A percentile compares a stretch with the other conserved stretches of the same genome.
These are phyloP conservation scores for Metschnikowia noctiluminum DNA, from an alignment of 805 yeast genomes.

Conservation along the genomic window DNA sequence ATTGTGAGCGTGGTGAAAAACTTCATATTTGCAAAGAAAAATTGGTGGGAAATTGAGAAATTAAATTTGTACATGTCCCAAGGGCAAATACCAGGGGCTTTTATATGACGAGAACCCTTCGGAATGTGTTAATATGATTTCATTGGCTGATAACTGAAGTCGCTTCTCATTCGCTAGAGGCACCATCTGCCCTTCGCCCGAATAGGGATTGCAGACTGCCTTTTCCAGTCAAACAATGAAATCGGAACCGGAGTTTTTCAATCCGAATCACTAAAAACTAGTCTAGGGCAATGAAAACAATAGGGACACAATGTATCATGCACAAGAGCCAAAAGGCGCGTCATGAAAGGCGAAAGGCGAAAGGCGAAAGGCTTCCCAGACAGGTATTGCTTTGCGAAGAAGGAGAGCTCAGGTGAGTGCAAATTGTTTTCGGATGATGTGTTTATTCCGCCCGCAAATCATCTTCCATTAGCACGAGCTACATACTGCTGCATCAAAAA, in stretches of 20 bases:
- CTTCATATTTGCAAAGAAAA: not conserved
- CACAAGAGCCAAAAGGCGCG: too few species aligned
- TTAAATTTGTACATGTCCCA: not conserved
- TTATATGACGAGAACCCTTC: not conserved
- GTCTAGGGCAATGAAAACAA: too few species aligned
- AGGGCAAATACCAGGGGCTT: not conserved
- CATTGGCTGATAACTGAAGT: not conserved
- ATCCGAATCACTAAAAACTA: not conserved
- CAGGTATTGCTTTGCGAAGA: too few species aligned
- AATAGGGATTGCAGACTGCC: not conserved
- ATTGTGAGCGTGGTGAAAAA: not conserved
- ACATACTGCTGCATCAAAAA: not conserved
- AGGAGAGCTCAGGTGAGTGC: too few species aligned
- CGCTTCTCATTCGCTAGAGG: not conserved
- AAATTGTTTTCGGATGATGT: too few species aligned
- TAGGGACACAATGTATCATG: too few species aligned
- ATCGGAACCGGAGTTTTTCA: not conserved
- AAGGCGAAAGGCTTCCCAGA: too few species aligned
- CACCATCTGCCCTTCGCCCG: not conserved
- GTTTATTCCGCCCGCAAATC: not conserved
- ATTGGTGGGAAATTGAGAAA: not conserved
- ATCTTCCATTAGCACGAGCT: not conserved
- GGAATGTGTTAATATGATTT: too few species aligned
- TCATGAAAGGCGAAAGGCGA: too few species aligned
- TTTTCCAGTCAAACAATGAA: not conserved